A percentile compares a stretch with the other conserved stretches of the same genome.
phyloP scores from a whole-genome alignment of 305 asterid genomes.

The Fraxinus sp. region DNA sequence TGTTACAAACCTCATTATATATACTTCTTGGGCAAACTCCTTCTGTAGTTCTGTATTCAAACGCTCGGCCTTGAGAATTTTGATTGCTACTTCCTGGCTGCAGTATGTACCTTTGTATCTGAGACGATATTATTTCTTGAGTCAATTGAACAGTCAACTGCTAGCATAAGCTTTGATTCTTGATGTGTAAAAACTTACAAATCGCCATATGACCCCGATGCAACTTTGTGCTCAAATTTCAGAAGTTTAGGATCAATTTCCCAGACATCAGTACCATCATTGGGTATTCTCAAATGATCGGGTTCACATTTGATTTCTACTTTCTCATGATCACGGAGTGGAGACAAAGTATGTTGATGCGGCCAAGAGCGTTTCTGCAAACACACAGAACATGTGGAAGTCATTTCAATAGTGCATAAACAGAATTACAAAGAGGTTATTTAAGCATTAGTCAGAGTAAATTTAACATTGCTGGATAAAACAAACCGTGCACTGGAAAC shows the following conservation, averaged over 20 bases:
- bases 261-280: conserved; percentile 95
- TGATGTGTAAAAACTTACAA: conserved; percentile 51
- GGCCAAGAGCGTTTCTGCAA: conserved; percentile 53
- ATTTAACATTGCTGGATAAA: neutral
- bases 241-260: conserved; percentile 75
- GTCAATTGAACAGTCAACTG: conserved; percentile 22
- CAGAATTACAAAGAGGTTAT: conserved; percentile 1
- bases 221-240: conserved; percentile 77
- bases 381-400: conserved; percentile 1
- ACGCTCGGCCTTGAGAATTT: conserved; percentile 87
- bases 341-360: conserved; percentile 32
- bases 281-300: conserved; percentile 71
- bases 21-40: conserved; percentile 94
- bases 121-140: conserved; percentile 23
- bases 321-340: conserved; percentile 36
- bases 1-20: conserved; percentile 81
- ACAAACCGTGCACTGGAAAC: conserved; percentile 10
- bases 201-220: conserved; percentile 94
- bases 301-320: conserved; percentile 41
- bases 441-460: conserved; percentile 9
- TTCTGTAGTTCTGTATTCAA: conserved; percentile 73
- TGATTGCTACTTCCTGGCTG: conserved; percentile 96
- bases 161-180: conserved; percentile 14
- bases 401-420: neutral
- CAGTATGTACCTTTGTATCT: conserved; percentile 90